A percentile compares a stretch with the other conserved stretches of the same genome.
These are phyloP conservation scores for Colletotrichum acutatum DNA, from an alignment of 2,329 filamentous ascomycete species.

Conservation along the genomic window DNA sequence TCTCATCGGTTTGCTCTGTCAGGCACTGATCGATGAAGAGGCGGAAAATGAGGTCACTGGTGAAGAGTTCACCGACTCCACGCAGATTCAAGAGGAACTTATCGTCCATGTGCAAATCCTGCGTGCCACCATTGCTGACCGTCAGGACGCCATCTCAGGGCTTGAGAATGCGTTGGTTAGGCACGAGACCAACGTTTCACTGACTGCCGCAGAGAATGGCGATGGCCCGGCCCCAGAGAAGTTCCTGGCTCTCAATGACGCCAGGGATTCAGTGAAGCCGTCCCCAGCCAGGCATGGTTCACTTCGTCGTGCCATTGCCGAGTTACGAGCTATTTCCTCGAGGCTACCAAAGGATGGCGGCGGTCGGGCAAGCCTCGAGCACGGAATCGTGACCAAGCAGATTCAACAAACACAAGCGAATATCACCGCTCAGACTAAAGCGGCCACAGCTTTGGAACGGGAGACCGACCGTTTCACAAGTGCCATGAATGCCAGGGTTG, in stretches of 20 bases:
- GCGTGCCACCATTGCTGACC: conserved; percentile 80
- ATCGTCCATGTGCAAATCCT: conserved; percentile 87
- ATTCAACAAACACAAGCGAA: conserved; percentile 69
- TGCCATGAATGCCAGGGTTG: conserved; percentile 86
- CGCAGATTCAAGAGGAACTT: conserved; percentile 87
- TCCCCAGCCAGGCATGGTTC: conserved; percentile 54
- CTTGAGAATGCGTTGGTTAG: conserved; percentile 79
- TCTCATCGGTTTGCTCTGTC: conserved; percentile 76
- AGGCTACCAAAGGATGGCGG: conserved; percentile 66
- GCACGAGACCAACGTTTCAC: conserved; percentile 75
- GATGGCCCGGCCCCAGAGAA: conserved; percentile 78
- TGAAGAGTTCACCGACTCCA: conserved; percentile 89
- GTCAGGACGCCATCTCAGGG: conserved; percentile 80
- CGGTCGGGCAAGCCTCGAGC: conserved; percentile 61
- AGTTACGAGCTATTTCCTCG: conserved; percentile 75
- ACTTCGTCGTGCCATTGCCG: conserved; percentile 80
- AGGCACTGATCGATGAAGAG: conserved; percentile 86
- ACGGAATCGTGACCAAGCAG: conserved; percentile 71
- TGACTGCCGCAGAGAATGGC: conserved; percentile 68
- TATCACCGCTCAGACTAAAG: conserved; percentile 63
- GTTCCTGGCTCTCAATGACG: conserved; percentile 61
- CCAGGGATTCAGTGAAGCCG: conserved; percentile 61
- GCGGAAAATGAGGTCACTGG: conserved; percentile 79
- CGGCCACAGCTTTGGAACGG: conserved; percentile 62
- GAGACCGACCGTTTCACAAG: conserved; percentile 81